Conservation (phyloP, 495 filamentous ascomycete genomes). For the Umbilicaria muhlenbergii region DNA sequence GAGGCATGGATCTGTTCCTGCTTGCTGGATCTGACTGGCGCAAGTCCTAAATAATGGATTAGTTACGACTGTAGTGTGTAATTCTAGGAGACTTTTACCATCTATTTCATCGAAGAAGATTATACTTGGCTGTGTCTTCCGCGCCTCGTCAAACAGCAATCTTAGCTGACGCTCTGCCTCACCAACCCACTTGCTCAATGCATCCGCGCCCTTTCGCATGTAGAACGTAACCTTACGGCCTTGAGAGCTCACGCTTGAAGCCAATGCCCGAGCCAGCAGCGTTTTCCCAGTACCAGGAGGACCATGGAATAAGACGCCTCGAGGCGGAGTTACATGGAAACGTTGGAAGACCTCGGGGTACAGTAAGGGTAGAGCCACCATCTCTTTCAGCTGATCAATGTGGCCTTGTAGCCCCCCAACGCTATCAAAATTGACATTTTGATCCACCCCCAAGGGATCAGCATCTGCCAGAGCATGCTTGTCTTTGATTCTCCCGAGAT, state of each 20-base stretch:
- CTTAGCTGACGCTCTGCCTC: conserved; percentile 92
- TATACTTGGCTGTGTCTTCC: conserved; percentile 90
- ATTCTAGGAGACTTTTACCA: conserved; percentile 29
- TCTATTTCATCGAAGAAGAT: conserved; percentile 99
- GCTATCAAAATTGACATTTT: conserved; percentile 78
- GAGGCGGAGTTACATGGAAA: conserved; percentile 83
- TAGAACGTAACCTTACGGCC: conserved; percentile 94
- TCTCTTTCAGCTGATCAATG: conserved; percentile 93
- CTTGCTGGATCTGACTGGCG: conserved; percentile 89
- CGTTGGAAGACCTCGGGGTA: conserved; percentile 91
- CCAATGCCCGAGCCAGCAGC: conserved; percentile 76
- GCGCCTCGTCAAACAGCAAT: conserved; percentile 86
- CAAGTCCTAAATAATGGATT: conserved; percentile 37
- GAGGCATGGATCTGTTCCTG: conserved; percentile 98
- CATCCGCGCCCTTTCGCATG: conserved; percentile 97
- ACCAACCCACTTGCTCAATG: conserved; percentile 95
- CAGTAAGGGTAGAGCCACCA: conserved; percentile 83
- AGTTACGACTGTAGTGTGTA: conserved; percentile 7
- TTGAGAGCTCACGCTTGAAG: conserved; percentile 62
- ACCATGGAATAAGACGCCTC: conserved; percentile 91
- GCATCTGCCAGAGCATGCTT: conserved; percentile 71
- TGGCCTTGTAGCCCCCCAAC: conserved; percentile 85
- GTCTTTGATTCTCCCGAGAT: conserved; percentile 82
- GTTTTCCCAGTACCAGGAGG: conserved; percentile 98
- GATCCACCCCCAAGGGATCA: conserved; percentile 83